These are phyloP conservation scores for Cercospora sp. DNA, from an alignment of 2,329 filamentous ascomycete species.

Conservation along the genomic window DNA sequence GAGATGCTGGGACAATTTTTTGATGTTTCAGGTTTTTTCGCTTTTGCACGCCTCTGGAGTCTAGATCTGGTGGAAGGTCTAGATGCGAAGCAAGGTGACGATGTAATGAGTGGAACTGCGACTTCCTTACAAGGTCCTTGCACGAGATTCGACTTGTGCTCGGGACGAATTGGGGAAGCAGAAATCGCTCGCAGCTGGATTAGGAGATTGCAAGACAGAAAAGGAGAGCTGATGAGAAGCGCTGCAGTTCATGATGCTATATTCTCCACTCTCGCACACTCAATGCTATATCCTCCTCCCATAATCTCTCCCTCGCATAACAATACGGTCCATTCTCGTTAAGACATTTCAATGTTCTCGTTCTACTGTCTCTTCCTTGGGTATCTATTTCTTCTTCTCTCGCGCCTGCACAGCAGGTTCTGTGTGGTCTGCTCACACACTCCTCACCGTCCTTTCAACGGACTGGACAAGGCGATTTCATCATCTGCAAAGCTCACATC, in stretches of 20 bases:
- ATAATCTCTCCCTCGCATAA: not conserved
- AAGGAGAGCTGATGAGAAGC: not conserved
- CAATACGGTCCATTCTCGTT: not conserved
- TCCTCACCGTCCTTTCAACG: conserved; percentile 12
- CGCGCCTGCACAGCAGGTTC: not conserved
- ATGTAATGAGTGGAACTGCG: not conserved
- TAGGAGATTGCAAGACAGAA: not conserved
- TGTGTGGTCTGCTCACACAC: not conserved
- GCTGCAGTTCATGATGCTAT: not conserved
- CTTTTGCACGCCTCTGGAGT: no score
- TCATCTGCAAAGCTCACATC: conserved; percentile 12
- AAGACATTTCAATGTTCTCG: conserved; percentile 10
- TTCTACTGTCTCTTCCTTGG: not conserved
- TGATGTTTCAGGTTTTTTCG: no score
- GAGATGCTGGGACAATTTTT: no score
- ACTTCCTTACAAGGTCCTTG: not conserved
- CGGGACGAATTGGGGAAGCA: no score
- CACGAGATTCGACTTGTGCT: no score
- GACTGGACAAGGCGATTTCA: conserved; percentile 14
- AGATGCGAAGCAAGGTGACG: not conserved
- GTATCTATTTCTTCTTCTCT: not conserved
- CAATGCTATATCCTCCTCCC: not conserved
- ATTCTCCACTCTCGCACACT: not conserved
- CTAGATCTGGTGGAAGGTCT: not conserved
- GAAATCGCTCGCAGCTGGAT: not conserved